A percentile compares a stretch with the other conserved stretches of the same genome.
Evolutionary conservation across 768 basidiomycete genomes (phyloP).

Genomic region (Lentinula aciculospora): DNA sequence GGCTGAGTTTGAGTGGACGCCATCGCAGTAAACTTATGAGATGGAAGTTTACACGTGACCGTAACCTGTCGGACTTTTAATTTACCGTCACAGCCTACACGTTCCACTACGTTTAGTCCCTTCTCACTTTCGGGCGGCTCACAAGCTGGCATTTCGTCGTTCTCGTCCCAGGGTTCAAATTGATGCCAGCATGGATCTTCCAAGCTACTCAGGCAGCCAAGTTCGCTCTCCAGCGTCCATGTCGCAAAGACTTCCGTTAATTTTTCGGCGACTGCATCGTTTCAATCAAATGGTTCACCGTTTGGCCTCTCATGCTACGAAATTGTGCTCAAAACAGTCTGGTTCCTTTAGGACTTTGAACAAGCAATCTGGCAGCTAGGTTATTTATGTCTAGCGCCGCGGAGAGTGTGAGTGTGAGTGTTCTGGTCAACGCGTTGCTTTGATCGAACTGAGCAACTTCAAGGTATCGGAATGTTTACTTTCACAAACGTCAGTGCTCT

Average conservation of each 20-base stretch:
- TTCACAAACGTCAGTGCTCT: constrained; percentile 78
- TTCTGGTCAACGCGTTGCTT: constrained; percentile 6
- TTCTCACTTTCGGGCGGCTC: background rate
- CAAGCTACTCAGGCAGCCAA: constrained; percentile 27
- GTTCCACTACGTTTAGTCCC: constrained; percentile 12
- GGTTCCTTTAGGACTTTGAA: constrained; percentile 78
- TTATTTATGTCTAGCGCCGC: constrained; percentile 87
- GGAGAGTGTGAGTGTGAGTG: constrained; percentile 66
- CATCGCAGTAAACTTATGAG: no score
- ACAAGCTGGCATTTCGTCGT: constrained; percentile 33
- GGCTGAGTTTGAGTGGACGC: background rate
- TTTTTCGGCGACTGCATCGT: constrained; percentile 74
- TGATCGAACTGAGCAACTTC: background rate
- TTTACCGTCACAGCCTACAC: background rate
- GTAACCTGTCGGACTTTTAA: background rate
- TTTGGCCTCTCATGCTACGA: background rate
- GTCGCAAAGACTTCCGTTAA: constrained; percentile 64
- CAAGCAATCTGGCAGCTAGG: constrained; percentile 94
- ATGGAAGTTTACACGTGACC: no score
- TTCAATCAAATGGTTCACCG: constrained; percentile 80
- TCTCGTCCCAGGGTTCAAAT: constrained; percentile 14
- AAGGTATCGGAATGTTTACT: constrained; percentile 95
- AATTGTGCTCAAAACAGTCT: constrained; percentile 8
- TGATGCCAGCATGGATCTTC: constrained; percentile 12
- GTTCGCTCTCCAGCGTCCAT: constrained; percentile 28